Conservation (phyloP, 169 alveolate species). For the Plasmodium vivax region DNA sequence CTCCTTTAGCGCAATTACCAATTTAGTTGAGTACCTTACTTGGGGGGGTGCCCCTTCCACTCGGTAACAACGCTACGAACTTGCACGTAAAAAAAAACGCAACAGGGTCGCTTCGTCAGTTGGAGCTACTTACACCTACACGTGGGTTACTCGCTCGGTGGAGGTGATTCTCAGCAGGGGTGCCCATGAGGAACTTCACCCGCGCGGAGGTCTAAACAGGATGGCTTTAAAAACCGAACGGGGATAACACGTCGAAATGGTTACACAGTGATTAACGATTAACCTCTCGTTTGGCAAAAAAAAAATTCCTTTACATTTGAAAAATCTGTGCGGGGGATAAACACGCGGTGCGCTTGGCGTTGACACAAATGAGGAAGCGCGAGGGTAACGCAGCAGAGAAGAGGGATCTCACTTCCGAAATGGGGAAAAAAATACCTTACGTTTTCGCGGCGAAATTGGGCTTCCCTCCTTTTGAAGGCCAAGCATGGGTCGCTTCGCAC, state of each 20-base stretch:
- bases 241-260: neutral
- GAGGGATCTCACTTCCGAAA: neutral
- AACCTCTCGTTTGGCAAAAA: neutral
- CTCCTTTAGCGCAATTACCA: neutral
- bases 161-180: neutral
- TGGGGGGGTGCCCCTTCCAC: neutral
- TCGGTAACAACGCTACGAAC: neutral
- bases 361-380: neutral
- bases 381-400: neutral
- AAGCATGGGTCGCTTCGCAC: neutral
- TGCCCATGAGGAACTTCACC: neutral
- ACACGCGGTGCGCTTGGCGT: neutral
- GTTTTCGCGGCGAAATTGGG: neutral
- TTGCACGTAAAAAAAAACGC: neutral
- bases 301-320: neutral
- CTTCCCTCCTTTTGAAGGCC: neutral
- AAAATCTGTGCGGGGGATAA: neutral
- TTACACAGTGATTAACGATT: neutral
- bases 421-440: neutral
- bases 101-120: neutral
- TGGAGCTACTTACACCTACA: neutral
- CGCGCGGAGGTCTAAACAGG: neutral
- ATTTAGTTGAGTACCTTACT: neutral
- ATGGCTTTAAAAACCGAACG: neutral
- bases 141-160: neutral